Evolutionary conservation across 2,329 filamentous ascomycete species (phyloP).

Genomic region (Penicillium sp.): DNA sequence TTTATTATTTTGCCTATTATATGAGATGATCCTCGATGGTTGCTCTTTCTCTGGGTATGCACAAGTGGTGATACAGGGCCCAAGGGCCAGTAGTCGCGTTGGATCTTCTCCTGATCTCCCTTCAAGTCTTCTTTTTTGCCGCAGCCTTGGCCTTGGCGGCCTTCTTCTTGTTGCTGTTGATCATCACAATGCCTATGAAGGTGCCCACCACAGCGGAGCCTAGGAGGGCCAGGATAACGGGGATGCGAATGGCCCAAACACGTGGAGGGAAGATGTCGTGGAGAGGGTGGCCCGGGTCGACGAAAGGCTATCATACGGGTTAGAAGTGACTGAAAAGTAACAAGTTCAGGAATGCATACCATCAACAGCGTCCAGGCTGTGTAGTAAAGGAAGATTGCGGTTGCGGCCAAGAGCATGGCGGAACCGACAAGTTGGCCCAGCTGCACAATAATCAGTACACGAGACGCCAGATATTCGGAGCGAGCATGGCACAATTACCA

Average conservation of each 20-base stretch:
- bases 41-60: background rate
- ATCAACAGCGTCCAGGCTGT: constrained; percentile 96
- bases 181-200: constrained; percentile 96
- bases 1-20: background rate
- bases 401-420: constrained; percentile 70
- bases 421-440: constrained; percentile 82
- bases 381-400: constrained; percentile 81
- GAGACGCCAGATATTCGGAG: background rate
- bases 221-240: constrained; percentile 90
- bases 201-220: constrained; percentile 91
- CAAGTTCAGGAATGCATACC: constrained; percentile 52
- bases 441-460: constrained; percentile 47
- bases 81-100: background rate
- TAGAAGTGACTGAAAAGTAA: background rate
- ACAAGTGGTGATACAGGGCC: constrained; percentile 13
- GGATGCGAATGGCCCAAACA: constrained; percentile 97
- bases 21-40: background rate
- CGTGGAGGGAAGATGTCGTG: constrained; percentile 94
- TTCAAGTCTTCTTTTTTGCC: constrained; percentile 76
- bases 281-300: constrained; percentile 87
- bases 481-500: constrained; percentile 16
- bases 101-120: constrained; percentile 1
- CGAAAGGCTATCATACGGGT: constrained; percentile 68
- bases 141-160: constrained; percentile 85
- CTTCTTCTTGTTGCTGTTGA: constrained; percentile 97